Percentiles rank a stretch among this genome's conserved stretches.
phyloP scores from a whole-genome alignment of 2,329 filamentous ascomycete genomes.

The Fusarium robinianum region DNA sequence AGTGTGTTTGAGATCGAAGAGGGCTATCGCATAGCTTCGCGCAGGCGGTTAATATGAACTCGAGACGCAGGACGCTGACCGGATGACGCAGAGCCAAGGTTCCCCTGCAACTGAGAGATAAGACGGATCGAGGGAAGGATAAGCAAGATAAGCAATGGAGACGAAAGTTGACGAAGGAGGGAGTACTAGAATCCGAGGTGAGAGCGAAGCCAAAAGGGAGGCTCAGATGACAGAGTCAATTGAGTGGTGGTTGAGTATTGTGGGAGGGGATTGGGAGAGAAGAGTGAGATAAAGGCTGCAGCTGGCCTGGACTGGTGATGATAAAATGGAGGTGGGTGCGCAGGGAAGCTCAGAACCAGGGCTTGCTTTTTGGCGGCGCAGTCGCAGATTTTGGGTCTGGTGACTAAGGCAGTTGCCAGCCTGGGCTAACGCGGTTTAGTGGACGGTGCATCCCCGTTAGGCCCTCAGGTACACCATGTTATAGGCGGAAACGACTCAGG shows the following conservation, averaged over 20 bases:
- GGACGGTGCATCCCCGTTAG: slow-evolving; percentile 14
- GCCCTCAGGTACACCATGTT: not conserved
- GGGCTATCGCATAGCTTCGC: slow-evolving; percentile 34
- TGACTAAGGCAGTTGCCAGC: slow-evolving; percentile 33
- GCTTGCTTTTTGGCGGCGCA: slow-evolving; percentile 19
- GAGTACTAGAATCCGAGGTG: no score
- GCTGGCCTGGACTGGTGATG: slow-evolving; percentile 16
- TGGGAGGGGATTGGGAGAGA: slow-evolving; percentile 18
- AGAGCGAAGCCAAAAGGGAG: slow-evolving; percentile 15
- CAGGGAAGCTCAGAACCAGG: slow-evolving; percentile 12
- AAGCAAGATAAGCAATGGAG: slow-evolving; percentile 25
- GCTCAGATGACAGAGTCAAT: slow-evolving; percentile 30
- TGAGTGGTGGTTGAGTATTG: slow-evolving; percentile 19
- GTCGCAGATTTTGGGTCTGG: slow-evolving; percentile 27
- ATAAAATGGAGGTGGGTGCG: not conserved
- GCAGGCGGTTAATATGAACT: slow-evolving; percentile 12
- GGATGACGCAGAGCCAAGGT: slow-evolving; percentile 21
- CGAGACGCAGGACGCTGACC: slow-evolving; percentile 11
- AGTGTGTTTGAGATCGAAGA: slow-evolving; percentile 14
- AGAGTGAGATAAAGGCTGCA: slow-evolving; percentile 30
- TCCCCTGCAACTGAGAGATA: slow-evolving; percentile 13
- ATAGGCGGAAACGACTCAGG: slow-evolving; percentile 12
- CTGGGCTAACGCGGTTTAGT: slow-evolving; percentile 26
- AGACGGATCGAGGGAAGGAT: slow-evolving; percentile 9
- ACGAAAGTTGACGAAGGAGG: slow-evolving; percentile 15